These are phyloP conservation scores for Epichloe coenophiala DNA, from an alignment of 2,329 filamentous ascomycete genomes.

Conservation along the genomic window DNA sequence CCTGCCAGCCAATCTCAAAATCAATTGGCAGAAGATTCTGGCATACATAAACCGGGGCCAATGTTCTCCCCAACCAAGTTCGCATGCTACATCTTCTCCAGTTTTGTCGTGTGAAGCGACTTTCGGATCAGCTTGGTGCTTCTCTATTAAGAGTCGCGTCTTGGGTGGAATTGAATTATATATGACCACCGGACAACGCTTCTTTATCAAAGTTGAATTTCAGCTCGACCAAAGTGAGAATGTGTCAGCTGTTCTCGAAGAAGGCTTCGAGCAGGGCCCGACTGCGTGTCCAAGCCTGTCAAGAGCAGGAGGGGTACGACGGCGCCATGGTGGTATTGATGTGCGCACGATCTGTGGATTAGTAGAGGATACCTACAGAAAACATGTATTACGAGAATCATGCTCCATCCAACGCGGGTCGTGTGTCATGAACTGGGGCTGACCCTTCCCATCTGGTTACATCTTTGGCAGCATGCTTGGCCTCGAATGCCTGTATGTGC, in stretches of 20 bases:
- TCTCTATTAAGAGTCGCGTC: not conserved
- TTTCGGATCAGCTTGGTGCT: not conserved
- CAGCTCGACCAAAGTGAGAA: not conserved
- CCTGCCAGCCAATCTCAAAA: not conserved
- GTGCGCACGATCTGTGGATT: not conserved
- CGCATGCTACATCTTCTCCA: not conserved
- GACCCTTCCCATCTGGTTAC: conserved; percentile 1
- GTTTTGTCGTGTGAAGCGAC: not conserved
- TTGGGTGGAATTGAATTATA: not conserved
- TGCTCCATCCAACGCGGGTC: not conserved
- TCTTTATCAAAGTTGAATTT: not conserved
- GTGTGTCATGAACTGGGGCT: not conserved
- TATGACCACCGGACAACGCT: not conserved
- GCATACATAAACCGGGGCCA: too few species aligned
- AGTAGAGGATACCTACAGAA: not conserved
- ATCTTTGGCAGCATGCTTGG: conserved; percentile 4
- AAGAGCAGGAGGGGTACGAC: not conserved
- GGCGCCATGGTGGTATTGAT: not conserved
- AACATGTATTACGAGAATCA: not conserved
- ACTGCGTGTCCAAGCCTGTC: too few species aligned
- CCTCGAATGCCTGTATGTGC: conserved; percentile 1
- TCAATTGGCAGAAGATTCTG: not conserved
- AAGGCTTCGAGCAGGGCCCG: not conserved
- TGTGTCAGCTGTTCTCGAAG: not conserved
- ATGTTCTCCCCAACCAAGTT: too few species aligned